phyloP scores from a whole-genome alignment of 768 basidiomycete genomes.

The Suillus variegatus region DNA sequence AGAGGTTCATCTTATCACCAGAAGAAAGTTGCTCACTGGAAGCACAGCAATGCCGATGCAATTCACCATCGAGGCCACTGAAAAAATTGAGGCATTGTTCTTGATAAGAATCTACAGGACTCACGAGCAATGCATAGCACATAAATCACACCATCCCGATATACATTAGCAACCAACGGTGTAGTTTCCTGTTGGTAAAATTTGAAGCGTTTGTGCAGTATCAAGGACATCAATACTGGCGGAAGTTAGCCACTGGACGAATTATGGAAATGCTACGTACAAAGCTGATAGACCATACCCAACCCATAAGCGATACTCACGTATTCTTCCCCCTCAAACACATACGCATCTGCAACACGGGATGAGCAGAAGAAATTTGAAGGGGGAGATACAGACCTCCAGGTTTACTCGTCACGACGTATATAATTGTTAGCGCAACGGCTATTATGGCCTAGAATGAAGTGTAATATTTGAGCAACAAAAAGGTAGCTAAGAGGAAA shows the following conservation, averaged over 20 bases:
- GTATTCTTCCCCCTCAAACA: too few relatives aligned
- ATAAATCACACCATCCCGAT: not conserved
- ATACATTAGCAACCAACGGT: not conserved
- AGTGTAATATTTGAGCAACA: too few relatives aligned
- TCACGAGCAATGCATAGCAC: not conserved
- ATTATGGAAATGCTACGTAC: too few relatives aligned
- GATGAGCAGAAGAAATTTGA: too few relatives aligned
- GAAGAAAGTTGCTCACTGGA: not conserved
- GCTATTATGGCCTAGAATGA: too few relatives aligned
- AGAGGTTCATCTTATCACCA: not conserved
- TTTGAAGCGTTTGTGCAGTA: not conserved
- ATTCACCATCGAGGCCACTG: slow-evolving; percentile 1
- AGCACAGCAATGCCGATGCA: not conserved
- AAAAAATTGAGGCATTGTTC: not conserved
- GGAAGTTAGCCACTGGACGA: not conserved
- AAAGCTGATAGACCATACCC: too few relatives aligned
- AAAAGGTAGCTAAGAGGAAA: too few relatives aligned
- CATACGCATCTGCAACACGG: too few relatives aligned
- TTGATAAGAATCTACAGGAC: not conserved
- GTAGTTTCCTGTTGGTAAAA: not conserved
- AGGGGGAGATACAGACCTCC: too few relatives aligned
- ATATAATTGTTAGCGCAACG: too few relatives aligned
- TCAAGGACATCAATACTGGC: not conserved
- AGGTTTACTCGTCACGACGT: too few relatives aligned
- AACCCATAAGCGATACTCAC: too few relatives aligned